Conservation (phyloP, 345 rosid species). For the Ailanthus altissimus region DNA sequence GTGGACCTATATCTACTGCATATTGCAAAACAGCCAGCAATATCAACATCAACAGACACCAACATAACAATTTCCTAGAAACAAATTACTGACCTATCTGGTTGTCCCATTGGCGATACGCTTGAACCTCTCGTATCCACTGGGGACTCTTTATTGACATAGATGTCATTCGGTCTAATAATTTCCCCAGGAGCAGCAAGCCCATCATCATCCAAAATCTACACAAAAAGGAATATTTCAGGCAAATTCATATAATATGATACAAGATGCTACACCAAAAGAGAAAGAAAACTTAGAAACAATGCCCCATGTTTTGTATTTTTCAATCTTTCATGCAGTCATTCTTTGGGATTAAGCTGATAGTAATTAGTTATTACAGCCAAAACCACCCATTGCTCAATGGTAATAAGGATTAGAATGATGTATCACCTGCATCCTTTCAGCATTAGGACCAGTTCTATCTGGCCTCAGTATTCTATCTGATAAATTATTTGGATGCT, state of each 20-base stretch:
- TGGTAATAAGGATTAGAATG: not conserved
- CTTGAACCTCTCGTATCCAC: slow-evolving; percentile 36
- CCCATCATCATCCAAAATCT: slow-evolving; percentile 89
- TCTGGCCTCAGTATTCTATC: slow-evolving; percentile 79
- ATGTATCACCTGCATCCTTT: slow-evolving; percentile 69
- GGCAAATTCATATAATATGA: not conserved
- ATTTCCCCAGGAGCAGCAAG: slow-evolving; percentile 91
- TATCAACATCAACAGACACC: slow-evolving; percentile 8
- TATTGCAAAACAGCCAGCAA: slow-evolving; percentile 19
- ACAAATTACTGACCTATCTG: slow-evolving; percentile 50
- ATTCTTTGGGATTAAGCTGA: not conserved
- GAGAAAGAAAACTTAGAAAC: not conserved
- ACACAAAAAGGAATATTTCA: slow-evolving; percentile 18
- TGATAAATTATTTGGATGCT: slow-evolving; percentile 42
- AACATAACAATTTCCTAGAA: slow-evolving; percentile 10
- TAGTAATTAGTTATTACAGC: not conserved
- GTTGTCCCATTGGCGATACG: slow-evolving; percentile 33
- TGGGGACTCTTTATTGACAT: slow-evolving; percentile 68
- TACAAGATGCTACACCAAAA: not conserved
- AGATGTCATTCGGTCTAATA: slow-evolving; percentile 63
- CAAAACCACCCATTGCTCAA: not conserved
- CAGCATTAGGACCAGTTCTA: slow-evolving; percentile 57
- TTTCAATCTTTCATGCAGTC: not conserved
- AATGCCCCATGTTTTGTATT: not conserved
- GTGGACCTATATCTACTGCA: slow-evolving; percentile 64